Conservation (phyloP, 148 eudicot species). For the Talinum fruticosum region DNA sequence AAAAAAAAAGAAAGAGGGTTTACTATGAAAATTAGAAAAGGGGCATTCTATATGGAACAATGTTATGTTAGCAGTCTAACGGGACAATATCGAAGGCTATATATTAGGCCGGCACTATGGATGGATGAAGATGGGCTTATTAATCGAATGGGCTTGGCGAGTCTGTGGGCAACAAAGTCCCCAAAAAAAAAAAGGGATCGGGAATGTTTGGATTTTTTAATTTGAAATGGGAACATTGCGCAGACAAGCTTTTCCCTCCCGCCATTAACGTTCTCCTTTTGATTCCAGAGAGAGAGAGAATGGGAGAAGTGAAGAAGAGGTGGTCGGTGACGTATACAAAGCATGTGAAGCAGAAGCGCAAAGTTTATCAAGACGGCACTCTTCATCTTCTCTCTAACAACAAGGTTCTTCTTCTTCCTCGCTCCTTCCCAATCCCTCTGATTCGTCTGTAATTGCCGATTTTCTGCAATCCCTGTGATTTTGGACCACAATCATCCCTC, state of each 20-base stretch:
- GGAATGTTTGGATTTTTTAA: neutral
- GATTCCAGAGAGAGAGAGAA: conserved; percentile 19
- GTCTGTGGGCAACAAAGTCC: neutral
- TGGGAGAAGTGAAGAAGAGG: conserved; percentile 41
- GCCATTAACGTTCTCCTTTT: conserved; percentile 15
- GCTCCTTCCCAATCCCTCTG: neutral
- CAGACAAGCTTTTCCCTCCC: conserved; percentile 1
- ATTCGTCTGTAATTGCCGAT: neutral
- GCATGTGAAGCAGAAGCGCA: conserved; percentile 81
- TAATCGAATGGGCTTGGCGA: neutral
- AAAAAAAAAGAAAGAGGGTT: no score
- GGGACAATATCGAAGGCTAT: no score
- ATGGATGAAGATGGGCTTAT: neutral
- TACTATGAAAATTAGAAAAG: no score
- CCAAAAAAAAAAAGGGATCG: neutral
- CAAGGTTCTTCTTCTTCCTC: conserved; percentile 39
- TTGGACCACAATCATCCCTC: no score
- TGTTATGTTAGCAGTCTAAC: no score
- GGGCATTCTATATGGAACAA: no score
- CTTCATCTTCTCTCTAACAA: conserved; percentile 41
- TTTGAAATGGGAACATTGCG: neutral
- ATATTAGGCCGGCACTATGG: no score
- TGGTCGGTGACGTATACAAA: conserved; percentile 85
- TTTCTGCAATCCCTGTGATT: neutral
- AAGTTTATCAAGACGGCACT: conserved; percentile 80